Percentiles rank a stretch among this genome's conserved stretches.
Evolutionary conservation across 176 grass and related monocot species (phyloP).

Genomic region (Juncus effusus): DNA sequence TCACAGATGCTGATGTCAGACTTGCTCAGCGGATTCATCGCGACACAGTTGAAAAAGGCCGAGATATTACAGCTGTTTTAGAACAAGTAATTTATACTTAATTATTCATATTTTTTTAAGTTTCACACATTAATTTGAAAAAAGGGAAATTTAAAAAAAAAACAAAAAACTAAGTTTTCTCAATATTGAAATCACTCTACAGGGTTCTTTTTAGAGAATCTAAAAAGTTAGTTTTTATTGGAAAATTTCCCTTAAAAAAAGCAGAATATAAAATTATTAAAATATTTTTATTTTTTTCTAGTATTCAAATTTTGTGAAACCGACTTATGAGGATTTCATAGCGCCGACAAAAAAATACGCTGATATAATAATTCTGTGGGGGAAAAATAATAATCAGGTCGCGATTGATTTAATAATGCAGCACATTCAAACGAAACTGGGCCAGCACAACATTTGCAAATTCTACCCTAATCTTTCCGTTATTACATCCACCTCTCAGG

Average conservation of each 20-base stretch:
- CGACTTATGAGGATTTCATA: constrained; percentile 83
- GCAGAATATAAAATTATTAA: no score
- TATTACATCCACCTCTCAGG: constrained; percentile 91
- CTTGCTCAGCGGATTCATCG: constrained; percentile 76
- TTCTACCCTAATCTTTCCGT: constrained; percentile 72
- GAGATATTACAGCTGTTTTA: constrained; percentile 77
- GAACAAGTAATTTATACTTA: constrained; percentile 60
- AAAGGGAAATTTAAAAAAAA: no score
- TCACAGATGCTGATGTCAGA: constrained; percentile 78
- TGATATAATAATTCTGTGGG: constrained; percentile 90
- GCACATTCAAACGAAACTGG: constrained; percentile 86
- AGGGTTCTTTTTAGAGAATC: no score
- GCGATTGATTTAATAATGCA: constrained; percentile 90
- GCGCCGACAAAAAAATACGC: constrained; percentile 94
- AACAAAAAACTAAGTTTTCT: no score
- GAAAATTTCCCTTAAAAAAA: no score
- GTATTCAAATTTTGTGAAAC: constrained; percentile 94
- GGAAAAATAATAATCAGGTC: constrained; percentile 74
- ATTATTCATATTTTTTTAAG: no score
- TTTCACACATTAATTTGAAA: no score
- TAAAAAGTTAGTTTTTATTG: no score
- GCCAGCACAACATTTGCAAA: constrained; percentile 88
- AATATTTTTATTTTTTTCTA: constrained; percentile 39
- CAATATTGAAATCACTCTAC: no score
- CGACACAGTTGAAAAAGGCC: constrained; percentile 88